Evolutionary conservation across 2,329 filamentous ascomycete genomes (phyloP).

Genomic region (Stachybotrys elegans): DNA sequence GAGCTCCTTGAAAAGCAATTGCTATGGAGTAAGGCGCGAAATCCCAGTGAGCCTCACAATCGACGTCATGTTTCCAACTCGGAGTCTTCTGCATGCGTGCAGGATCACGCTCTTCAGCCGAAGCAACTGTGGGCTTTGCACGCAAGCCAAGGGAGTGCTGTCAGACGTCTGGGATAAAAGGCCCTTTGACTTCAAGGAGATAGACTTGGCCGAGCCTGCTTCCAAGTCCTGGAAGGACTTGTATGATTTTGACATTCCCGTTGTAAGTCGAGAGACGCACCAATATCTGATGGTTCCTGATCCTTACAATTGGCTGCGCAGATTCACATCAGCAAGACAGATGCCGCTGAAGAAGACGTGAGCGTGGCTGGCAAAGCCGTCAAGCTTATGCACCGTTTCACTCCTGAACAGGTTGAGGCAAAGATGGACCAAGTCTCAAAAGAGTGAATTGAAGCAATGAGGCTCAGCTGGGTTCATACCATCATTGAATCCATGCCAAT

Average conservation of each 20-base stretch:
- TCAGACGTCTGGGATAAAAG: constrained; percentile 61
- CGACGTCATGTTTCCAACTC: constrained; percentile 44
- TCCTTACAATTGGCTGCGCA: too few species aligned
- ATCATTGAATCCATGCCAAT: too few species aligned
- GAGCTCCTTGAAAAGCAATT: too few species aligned
- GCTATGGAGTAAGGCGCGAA: too few species aligned
- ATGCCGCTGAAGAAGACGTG: constrained; percentile 44
- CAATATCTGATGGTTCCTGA: too few species aligned
- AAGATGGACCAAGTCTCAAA: constrained; percentile 68
- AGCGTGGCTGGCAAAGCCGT: constrained; percentile 52
- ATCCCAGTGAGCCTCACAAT: constrained; percentile 1
- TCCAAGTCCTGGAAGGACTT: constrained; percentile 63
- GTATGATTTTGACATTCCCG: constrained; percentile 79
- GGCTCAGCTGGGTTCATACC: too few species aligned
- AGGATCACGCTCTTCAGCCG: constrained; percentile 74
- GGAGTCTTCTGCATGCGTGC: constrained; percentile 46
- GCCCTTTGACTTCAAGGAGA: constrained; percentile 64
- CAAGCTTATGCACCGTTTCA: constrained; percentile 78
- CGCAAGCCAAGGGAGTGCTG: constrained; percentile 61
- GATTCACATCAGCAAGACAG: constrained; percentile 59
- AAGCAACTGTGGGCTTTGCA: constrained; percentile 66
- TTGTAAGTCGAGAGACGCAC: constrained; percentile 45
- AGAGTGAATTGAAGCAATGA: too few species aligned
- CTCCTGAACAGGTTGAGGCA: constrained; percentile 56
- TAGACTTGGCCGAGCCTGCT: constrained; percentile 63